phyloP scores from a whole-genome alignment of 768 basidiomycete species.

The Termitomyces sp. region DNA sequence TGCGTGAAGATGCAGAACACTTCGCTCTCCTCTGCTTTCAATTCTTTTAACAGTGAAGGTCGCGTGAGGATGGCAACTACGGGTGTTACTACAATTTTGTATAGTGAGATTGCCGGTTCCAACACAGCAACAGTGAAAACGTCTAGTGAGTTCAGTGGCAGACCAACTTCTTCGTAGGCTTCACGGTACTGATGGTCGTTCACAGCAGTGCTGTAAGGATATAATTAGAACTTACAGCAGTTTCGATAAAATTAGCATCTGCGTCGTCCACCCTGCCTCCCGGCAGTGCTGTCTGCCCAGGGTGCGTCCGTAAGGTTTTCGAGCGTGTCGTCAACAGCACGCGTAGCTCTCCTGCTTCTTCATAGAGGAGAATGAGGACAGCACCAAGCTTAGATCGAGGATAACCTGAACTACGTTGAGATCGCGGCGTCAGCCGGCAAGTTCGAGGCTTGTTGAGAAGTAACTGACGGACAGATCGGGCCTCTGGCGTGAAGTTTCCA shows the following conservation, averaged over 20 bases:
- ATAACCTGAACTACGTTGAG: constrained; percentile 21
- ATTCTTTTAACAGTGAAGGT: constrained; percentile 37
- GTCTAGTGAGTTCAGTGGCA: constrained; percentile 51
- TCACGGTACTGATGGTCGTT: constrained; percentile 55
- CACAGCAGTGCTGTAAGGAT: neutral
- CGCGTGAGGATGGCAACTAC: constrained; percentile 68
- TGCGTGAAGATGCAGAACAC: constrained; percentile 79
- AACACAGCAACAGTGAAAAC: constrained; percentile 57
- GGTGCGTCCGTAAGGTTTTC: constrained; percentile 65
- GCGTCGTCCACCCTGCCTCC: constrained; percentile 72
- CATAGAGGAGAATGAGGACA: constrained; percentile 76
- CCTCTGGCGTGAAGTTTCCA: constrained; percentile 22
- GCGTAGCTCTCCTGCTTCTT: constrained; percentile 57
- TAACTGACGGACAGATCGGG: constrained; percentile 50
- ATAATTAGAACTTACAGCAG: constrained; percentile 51
- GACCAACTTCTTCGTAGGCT: constrained; percentile 78
- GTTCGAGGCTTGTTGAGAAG: constrained; percentile 6
- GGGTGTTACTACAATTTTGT: constrained; percentile 69
- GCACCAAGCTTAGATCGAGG: constrained; percentile 52
- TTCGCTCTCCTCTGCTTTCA: constrained; percentile 57
- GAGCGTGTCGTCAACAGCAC: constrained; percentile 86
- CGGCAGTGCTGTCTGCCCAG: constrained; percentile 78
- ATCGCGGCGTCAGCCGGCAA: constrained; percentile 11
- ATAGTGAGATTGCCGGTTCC: constrained; percentile 64
- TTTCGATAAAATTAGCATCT: constrained; percentile 56